These are phyloP conservation scores for Moesziomyces sp. DNA, from an alignment of 1,284 basidiomycete genomes.

Conservation along the genomic window DNA sequence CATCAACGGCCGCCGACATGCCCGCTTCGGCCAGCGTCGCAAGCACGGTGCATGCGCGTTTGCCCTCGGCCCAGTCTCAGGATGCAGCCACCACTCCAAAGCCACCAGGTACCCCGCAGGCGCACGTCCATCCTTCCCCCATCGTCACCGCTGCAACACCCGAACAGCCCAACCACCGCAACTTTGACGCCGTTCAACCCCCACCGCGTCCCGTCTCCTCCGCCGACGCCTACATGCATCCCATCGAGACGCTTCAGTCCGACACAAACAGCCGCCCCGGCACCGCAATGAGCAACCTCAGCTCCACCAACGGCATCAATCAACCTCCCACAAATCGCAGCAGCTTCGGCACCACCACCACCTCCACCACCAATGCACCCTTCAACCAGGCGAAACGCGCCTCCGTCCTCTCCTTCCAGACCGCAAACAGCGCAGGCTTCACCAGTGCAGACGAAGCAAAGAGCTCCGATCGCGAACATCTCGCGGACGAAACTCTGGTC, in stretches of 20 bases:
- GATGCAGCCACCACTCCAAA: slow-evolving; percentile 25
- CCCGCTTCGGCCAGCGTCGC: slow-evolving; percentile 13
- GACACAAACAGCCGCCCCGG: slow-evolving; percentile 38
- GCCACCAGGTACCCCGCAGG: slow-evolving; percentile 24
- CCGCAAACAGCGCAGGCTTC: slow-evolving; percentile 58
- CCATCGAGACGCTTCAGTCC: slow-evolving; percentile 28
- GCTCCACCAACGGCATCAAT: slow-evolving; percentile 43
- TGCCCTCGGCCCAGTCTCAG: slow-evolving; percentile 20
- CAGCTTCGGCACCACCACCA: slow-evolving; percentile 35
- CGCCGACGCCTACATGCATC: slow-evolving; percentile 45
- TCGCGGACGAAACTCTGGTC: slow-evolving; percentile 6
- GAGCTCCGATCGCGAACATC: slow-evolving; percentile 24
- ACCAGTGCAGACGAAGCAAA: slow-evolving; percentile 46
- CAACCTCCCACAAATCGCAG: slow-evolving; percentile 40
- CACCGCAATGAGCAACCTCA: slow-evolving; percentile 45
- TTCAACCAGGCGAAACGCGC: slow-evolving; percentile 46
- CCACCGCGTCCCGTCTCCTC: slow-evolving; percentile 40
- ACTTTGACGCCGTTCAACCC: neutral
- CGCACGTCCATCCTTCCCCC: slow-evolving; percentile 9
- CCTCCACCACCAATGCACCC: slow-evolving; percentile 5
- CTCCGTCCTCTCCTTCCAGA: slow-evolving; percentile 61
- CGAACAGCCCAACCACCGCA: slow-evolving; percentile 18
- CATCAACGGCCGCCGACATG: slow-evolving; percentile 3
- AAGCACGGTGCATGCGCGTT: slow-evolving; percentile 17
- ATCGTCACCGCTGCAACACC: slow-evolving; percentile 32